Evolutionary conservation across 495 filamentous ascomycete species (phyloP).

Genomic region (Parathielavia appendiculata): DNA sequence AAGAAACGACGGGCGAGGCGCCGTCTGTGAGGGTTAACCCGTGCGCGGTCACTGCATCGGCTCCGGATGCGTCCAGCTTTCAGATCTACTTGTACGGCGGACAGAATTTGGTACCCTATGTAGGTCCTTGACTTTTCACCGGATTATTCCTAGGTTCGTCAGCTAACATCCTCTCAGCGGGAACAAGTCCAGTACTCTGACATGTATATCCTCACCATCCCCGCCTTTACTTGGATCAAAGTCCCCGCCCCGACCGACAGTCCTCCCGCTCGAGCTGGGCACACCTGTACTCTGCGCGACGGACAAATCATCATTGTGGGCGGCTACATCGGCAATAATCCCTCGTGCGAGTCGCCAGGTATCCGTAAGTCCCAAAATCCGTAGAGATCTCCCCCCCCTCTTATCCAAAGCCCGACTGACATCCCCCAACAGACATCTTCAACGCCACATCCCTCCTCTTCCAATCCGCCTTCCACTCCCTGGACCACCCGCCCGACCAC

Average conservation of each 20-base stretch:
- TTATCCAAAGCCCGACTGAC: not conserved
- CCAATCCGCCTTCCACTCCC: slow-evolving; percentile 54
- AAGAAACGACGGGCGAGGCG: slow-evolving; percentile 57
- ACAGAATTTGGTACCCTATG: slow-evolving; percentile 60
- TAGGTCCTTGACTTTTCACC: too few relatives aligned
- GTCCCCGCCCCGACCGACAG: slow-evolving; percentile 51
- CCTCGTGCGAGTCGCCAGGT: slow-evolving; percentile 62
- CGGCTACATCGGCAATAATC: slow-evolving; percentile 58
- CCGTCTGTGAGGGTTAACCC: slow-evolving; percentile 67
- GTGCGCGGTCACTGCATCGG: slow-evolving; percentile 65
- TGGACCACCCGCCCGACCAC: slow-evolving; percentile 31
- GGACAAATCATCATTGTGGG: slow-evolving; percentile 68
- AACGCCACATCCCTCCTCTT: slow-evolving; percentile 57
- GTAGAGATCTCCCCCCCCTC: not conserved
- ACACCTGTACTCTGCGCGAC: slow-evolving; percentile 63
- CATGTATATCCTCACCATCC: slow-evolving; percentile 70
- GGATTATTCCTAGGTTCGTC: not conserved
- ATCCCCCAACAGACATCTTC: slow-evolving; percentile 42
- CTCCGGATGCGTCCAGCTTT: slow-evolving; percentile 64
- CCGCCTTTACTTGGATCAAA: slow-evolving; percentile 67
- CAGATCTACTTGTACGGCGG: slow-evolving; percentile 75
- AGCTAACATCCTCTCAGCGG: slow-evolving; percentile 13
- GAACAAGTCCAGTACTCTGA: slow-evolving; percentile 62
- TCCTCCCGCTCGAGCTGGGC: slow-evolving; percentile 61
- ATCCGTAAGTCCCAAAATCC: slow-evolving; percentile 41